Percentiles rank a stretch among this genome's conserved stretches.
Conservation (phyloP, 139 green algal genomes). For the Closterium sp. region DNA sequence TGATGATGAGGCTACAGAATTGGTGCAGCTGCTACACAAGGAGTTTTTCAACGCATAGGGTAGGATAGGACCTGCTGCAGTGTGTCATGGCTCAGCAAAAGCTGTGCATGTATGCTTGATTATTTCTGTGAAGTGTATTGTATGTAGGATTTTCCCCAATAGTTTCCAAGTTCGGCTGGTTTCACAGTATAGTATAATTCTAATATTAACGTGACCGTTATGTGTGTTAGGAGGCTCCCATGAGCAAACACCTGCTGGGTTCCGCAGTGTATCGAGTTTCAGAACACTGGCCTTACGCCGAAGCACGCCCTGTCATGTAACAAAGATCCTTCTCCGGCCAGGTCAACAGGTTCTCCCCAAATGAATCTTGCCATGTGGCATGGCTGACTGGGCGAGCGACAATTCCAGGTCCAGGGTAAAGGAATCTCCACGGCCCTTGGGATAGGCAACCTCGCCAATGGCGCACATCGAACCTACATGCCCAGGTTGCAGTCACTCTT, state of each 20-base stretch:
- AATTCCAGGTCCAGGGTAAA: background rate
- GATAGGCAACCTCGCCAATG: no score
- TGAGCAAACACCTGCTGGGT: no score
- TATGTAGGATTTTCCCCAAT: background rate
- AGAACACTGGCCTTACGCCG: no score
- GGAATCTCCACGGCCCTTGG: background rate
- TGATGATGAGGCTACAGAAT: conserved; percentile 21
- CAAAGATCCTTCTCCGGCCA: background rate
- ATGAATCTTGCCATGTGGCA: background rate
- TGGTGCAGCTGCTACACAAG: conserved; percentile 20
- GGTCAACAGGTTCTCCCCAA: background rate
- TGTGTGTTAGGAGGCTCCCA: no score
- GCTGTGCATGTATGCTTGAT: background rate
- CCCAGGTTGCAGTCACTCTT: no score
- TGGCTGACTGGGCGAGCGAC: background rate
- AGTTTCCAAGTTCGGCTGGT: background rate
- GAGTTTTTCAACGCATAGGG: conserved; percentile 40
- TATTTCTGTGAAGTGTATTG: background rate
- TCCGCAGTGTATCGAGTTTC: no score
- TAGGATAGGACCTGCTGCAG: background rate
- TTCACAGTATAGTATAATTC: background rate
- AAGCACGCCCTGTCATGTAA: no score
- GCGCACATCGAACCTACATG: no score
- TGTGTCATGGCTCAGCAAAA: background rate
- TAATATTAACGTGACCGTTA: background rate